Evolutionary conservation across 179 eudicot species (phyloP).

Genomic region (Actinidia arguta): DNA sequence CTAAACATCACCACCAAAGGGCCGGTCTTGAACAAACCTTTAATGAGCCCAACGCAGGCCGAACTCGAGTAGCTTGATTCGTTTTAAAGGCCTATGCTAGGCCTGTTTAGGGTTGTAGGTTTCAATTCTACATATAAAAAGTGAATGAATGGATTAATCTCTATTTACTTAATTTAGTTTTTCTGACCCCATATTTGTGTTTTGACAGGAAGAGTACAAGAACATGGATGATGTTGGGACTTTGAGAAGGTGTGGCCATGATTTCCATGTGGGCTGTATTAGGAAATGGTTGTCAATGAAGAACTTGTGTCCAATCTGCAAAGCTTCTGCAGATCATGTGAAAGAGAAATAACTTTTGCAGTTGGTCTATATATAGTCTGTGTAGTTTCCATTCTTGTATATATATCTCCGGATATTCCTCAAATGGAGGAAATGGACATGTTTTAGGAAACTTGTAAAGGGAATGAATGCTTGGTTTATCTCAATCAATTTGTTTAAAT

Average conservation of each 20-base stretch:
- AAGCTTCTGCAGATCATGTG: slow-evolving; percentile 57
- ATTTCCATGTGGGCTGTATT: slow-evolving; percentile 80
- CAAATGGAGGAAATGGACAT: too few species aligned
- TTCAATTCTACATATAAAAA: not conserved
- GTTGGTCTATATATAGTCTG: not conserved
- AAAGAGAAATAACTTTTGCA: slow-evolving; percentile 34
- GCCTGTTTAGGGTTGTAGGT: not conserved
- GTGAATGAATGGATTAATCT: not conserved
- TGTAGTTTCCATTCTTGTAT: slow-evolving; percentile 18
- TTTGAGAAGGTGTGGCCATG: slow-evolving; percentile 67
- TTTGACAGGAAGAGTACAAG: slow-evolving; percentile 73
- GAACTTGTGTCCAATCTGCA: slow-evolving; percentile 88
- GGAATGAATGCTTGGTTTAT: too few species aligned
- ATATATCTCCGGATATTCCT: not conserved
- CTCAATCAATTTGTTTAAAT: too few species aligned
- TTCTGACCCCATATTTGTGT: not conserved
- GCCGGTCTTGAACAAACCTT: too few species aligned
- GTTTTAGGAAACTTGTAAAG: too few species aligned
- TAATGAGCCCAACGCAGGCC: too few species aligned
- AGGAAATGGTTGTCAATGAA: slow-evolving; percentile 84
- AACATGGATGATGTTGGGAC: slow-evolving; percentile 81
- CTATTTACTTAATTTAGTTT: not conserved
- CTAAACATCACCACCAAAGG: too few species aligned
- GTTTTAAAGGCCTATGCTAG: not conserved
- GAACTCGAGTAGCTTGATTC: not conserved